These are phyloP conservation scores for Mortierella sp. DNA, from an alignment of 371 early-diverging fungal genomes.

Conservation along the genomic window DNA sequence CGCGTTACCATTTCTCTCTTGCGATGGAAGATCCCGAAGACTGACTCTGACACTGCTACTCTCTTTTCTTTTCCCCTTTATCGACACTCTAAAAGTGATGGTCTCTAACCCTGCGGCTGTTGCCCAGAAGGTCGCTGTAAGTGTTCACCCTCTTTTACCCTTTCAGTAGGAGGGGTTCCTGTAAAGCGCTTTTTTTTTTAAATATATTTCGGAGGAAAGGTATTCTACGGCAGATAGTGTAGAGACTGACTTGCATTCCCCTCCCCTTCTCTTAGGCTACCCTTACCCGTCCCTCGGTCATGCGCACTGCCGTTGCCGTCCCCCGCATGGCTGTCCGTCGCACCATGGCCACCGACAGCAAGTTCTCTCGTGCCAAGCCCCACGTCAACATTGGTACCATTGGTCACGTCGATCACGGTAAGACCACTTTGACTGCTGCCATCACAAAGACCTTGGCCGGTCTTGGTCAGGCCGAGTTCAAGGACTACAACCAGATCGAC, in stretches of 20 bases:
- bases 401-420: constrained; percentile 99
- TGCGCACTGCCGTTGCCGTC: constrained; percentile 38
- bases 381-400: constrained; percentile 99
- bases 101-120: constrained; percentile 45
- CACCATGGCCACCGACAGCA: constrained; percentile 53
- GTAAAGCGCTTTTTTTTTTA: neutral
- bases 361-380: constrained; percentile 86
- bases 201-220: neutral
- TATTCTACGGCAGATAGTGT: neutral
- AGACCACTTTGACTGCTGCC: constrained; percentile 99
- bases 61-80: neutral
- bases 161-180: neutral
- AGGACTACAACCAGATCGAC: constrained; percentile 96
- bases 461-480: constrained; percentile 86
- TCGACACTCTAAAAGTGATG: constrained; percentile 19
- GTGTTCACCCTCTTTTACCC: neutral
- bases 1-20: neutral
- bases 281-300: constrained; percentile 24
- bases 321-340: constrained; percentile 50
- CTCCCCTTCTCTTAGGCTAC: constrained; percentile 18
- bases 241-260: neutral
- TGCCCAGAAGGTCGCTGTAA: constrained; percentile 51
- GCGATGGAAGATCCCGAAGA: neutral
- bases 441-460: constrained; percentile 95
- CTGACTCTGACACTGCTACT: constrained; percentile 8